Evolutionary conservation across 768 basidiomycete species (phyloP), one percentile per base, ranked within the genome.

Genomic region (Boletus vermiculosoides): DNA sequence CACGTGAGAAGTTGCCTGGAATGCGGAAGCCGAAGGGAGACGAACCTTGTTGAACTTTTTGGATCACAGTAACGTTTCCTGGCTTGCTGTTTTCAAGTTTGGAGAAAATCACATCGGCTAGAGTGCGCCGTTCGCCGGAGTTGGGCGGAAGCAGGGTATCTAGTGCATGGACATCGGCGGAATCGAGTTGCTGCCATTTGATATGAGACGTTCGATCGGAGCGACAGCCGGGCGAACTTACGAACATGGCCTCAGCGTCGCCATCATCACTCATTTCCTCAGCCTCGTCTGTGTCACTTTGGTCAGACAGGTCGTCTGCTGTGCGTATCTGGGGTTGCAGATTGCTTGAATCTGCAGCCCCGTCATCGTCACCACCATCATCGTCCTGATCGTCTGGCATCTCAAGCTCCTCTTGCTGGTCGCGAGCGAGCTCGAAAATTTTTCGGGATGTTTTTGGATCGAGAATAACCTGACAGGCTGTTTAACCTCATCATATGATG

Each of bases 31-130:
- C 23, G 45, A 34, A 36, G 23, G 45, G 18, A 23, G 25, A 56
- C 52, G 28, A 54, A 84, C 86, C 83, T 79, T 81, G 84, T 28
- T 80, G 78, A 9, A 83, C 80, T 63, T 84, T 84, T 68, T 81
- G 80, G 53, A 86, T 84, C 30, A 81, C 75, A 11, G 82, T 79
- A 9, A 83, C 71, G 39, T 80, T 77, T 45, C 77, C 76, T 5
- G 79, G 71, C 59, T 87, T 84, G 49, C 77, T 80, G 55, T 79
- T 82, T 56, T 95, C 88, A 23, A 99, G 79, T 75, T 98, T 98
- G 25, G 90, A 82, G 68, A 99, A 92, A 57, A 98, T 99, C n/a
- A 98, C 79, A 70, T 99, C 97, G 31, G 97, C 97, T 31, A 99
- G 77, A 3, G 96, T 98, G 71, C 83, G 82, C 45, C 92, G 83